Evolutionary conservation across 73 alveolate species (phyloP).

Genomic region (Paramecium octaurelia): DNA sequence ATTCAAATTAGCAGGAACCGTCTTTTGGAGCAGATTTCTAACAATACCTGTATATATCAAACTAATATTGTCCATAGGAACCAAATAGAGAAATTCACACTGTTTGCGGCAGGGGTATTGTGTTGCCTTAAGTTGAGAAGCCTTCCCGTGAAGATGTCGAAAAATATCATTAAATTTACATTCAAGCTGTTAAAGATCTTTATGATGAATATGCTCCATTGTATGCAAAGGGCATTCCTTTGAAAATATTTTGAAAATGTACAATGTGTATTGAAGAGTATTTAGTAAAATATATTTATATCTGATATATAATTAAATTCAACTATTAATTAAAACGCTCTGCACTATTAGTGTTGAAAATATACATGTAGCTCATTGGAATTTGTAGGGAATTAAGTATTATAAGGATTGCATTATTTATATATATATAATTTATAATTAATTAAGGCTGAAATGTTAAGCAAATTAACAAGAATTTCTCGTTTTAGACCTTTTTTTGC

Average conservation of each 20-base stretch:
- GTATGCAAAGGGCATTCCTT: constrained; percentile 10
- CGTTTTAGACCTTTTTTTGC: not conserved
- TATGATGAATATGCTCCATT: constrained; percentile 39
- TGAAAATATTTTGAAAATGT: not conserved
- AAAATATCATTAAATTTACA: constrained; percentile 42
- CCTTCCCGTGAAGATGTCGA: constrained; percentile 52
- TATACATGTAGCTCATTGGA: not conserved
- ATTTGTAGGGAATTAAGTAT: not conserved
- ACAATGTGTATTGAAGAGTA: not conserved
- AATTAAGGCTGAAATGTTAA: not conserved
- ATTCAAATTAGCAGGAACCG: constrained; percentile 46
- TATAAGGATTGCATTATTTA: not conserved
- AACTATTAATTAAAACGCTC: not conserved
- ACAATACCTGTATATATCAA: constrained; percentile 23
- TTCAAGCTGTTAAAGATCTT: constrained; percentile 26
- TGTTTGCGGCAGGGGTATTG: constrained; percentile 43
- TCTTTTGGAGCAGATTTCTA: constrained; percentile 59
- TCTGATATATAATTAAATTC: not conserved
- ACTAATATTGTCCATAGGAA: not conserved
- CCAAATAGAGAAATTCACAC: constrained; percentile 45
- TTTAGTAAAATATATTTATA: no score
- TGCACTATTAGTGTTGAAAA: not conserved
- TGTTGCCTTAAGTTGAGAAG: constrained; percentile 31
- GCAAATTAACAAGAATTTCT: not conserved
- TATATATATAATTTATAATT: not conserved